Evolutionary conservation across 805 yeast species (phyloP).

Genomic region (Kodamaea hsintzibuensis): DNA sequence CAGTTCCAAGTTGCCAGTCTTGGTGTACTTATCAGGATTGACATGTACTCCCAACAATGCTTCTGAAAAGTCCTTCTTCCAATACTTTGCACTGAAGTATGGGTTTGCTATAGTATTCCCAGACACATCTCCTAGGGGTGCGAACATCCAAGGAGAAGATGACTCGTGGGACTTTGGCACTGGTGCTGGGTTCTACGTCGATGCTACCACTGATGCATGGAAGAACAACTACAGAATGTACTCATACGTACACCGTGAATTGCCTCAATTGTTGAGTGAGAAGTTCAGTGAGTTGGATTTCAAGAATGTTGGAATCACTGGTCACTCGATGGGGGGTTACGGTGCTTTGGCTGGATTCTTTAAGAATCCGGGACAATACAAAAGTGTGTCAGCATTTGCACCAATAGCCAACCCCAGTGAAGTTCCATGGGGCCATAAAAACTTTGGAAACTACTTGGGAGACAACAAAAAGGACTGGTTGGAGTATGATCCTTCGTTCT

Average conservation of each 20-base stretch:
- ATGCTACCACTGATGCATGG: slow-evolving; percentile 79
- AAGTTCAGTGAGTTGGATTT: slow-evolving; percentile 57
- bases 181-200: slow-evolving; percentile 93
- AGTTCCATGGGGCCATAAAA: slow-evolving; percentile 87
- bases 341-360: slow-evolving; percentile 78
- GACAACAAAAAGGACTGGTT: slow-evolving; percentile 60
- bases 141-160: slow-evolving; percentile 72
- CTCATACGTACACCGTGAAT: slow-evolving; percentile 74
- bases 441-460: slow-evolving; percentile 79
- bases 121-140: slow-evolving; percentile 95
- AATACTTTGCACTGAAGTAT: slow-evolving; percentile 72
- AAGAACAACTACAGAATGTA: slow-evolving; percentile 79
- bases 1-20: slow-evolving; percentile 58
- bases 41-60: slow-evolving; percentile 95
- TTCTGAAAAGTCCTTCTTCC: slow-evolving; percentile 88
- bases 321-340: slow-evolving; percentile 98
- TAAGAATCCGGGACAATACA: slow-evolving; percentile 68
- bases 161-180: slow-evolving; percentile 89
- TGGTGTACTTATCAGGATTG: slow-evolving; percentile 82
- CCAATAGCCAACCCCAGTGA: slow-evolving; percentile 82
- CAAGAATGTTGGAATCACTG: slow-evolving; percentile 71
- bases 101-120: slow-evolving; percentile 92
- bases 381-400: slow-evolving; percentile 84
- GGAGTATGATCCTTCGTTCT: slow-evolving; percentile 80
- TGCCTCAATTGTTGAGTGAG: slow-evolving; percentile 52